Base-by-base conservation (phyloP, 495 filamentous ascomycete genomes). In the Podospora conica region DNA sequence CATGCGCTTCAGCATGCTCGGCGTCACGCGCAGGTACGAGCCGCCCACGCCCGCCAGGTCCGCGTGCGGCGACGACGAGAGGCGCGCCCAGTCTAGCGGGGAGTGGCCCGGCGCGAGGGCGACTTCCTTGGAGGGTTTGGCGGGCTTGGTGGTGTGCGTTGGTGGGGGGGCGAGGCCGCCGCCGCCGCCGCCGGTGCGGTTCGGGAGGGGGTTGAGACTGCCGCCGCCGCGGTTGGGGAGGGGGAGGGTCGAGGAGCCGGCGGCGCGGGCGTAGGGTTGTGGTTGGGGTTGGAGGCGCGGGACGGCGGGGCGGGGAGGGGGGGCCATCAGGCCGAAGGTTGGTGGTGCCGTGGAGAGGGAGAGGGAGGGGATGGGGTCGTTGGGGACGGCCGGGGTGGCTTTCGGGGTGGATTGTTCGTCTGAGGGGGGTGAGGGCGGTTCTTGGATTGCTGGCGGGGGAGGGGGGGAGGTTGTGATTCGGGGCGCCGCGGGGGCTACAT, bases 21-120 rank as follows among this genome's bases (percentile, higher is more conserved):
- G 94, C 11, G 92, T 88, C 10, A 98, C 91, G 7, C 71, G 82
- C 74, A 82, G 75, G 74, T 84, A 85, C 1, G 78, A 75, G 0
- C 78, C 74, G 0, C 66, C 71, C 0, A 84, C 70, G 61, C 86
- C 86, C 27, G 88, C 87, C 10, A 96, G 86, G 68, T 91, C 87
- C 56, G 83, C 83, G 7, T 81, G 79, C 3, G 90, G 88, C 59
- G 84, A 81, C n/a, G 80, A 78, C 2, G 86, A 82, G 1, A 96
- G 85, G 15, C 87, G 85, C 25, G 95, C 95, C 95, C 95, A 98
- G 83, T 98, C 95, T 7, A 98, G 87, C 0, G 95, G 95, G 1
- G 90, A 94, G 81, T 90, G 93, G 48, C 95, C 95, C 0, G 95
- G 95, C 29, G 86, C 82, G 31, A 98, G 87, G 18, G 88, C 79